phyloP scores from a whole-genome alignment of 768 basidiomycete genomes.

The Lactarius deliciosus region DNA sequence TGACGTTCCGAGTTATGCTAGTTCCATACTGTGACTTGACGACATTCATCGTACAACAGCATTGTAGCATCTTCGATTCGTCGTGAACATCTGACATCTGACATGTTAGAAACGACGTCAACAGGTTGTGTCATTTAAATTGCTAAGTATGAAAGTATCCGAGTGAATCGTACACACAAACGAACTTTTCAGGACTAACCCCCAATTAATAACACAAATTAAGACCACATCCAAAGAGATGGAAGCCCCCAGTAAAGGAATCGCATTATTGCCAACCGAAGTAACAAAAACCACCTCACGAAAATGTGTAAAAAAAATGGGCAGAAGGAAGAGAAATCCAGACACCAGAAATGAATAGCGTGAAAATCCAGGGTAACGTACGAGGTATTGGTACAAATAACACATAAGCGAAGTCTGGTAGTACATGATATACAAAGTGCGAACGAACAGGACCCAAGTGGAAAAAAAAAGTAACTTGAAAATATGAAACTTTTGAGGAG shows the following conservation, averaged over 20 bases:
- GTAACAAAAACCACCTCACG: constrained; percentile 6
- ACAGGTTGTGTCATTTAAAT: neutral
- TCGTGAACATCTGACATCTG: neutral
- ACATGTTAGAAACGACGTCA: neutral
- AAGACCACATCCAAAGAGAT: constrained; percentile 7
- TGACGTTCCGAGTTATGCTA: neutral
- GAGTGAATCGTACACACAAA: constrained; percentile 3
- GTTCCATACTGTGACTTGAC: neutral
- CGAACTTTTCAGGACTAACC: neutral
- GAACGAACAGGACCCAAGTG: constrained; percentile 11
- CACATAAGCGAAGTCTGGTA: constrained; percentile 22
- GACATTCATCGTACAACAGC: neutral
- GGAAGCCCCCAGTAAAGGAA: constrained; percentile 12
- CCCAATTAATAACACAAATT: constrained; percentile 9
- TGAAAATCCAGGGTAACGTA: constrained; percentile 29
- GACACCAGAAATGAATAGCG: constrained; percentile 18
- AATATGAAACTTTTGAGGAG: constrained; percentile 26
- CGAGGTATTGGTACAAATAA: constrained; percentile 27
- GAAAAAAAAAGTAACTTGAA: constrained; percentile 17
- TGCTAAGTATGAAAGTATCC: neutral
- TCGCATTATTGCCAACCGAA: constrained; percentile 24
- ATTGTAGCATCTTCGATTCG: neutral
- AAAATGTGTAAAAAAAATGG: neutral
- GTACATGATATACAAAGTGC: constrained; percentile 29
- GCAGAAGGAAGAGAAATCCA: neutral